Evolutionary conservation across 2,329 filamentous ascomycete genomes (phyloP), one percentile per base, ranked within the genome.

Genomic region (Venturia pyrina): DNA sequence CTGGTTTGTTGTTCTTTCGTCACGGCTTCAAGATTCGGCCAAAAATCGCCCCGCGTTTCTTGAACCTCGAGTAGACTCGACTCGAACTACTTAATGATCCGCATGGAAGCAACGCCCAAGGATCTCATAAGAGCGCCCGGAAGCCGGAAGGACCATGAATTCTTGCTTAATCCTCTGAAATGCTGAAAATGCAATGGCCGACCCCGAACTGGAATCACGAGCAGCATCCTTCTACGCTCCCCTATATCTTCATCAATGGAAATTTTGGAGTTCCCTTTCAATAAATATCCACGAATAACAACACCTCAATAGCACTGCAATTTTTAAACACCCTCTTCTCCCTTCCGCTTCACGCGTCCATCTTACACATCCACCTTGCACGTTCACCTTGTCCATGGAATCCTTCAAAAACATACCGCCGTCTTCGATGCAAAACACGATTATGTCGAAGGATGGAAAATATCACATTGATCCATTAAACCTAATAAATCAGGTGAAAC

Each of bases 391-490:
- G 41, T 44, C 41, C 41, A 44, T 11, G 41, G 15, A 44, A 44
- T 44, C 41, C 41, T 44, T 44, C 41, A 44, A 44, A 44, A 19
- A 44, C 41, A 44, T 44, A 11, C 11, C 41, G 41, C 41, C 41
- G 15, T 44, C 41, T 44, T 44, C 41, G 41, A 44, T 44, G 6
- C 41, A 44, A 11, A 15, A 44, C 5, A 44, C 41, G 41, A 44
- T 44, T 44, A 11, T 43, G 40, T 11, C 40, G 3, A 43, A 10
- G 40, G 40, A 43, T 46, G 69, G 69, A 24, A 69, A 70, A 28
- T 70, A 64, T 66, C 69, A 70, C 56, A 56, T 68, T 59, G 69
- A 70, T 62, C 69, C 68, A 53, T 64, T 62, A 28, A 28, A 63
- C 64, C 68, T 68, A 41, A 60, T 60, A 57, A 24, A 19, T 56